A percentile compares a stretch with the other conserved stretches of the same genome.
Conservation (phyloP, 306 rosid genomes). For the Potentilla sterilis region DNA sequence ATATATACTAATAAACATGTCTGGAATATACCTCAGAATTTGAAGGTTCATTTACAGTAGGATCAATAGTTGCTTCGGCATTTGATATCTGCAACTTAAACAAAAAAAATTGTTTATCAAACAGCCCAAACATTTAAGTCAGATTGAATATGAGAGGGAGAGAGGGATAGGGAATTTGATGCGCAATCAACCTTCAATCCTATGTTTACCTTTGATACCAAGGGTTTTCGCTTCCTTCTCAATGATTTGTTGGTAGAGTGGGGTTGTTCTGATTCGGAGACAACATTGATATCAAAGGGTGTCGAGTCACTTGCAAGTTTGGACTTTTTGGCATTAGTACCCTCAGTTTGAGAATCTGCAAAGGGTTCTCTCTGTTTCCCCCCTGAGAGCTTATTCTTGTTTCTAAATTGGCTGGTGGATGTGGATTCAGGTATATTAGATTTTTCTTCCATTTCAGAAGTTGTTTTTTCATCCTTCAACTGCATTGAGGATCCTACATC, state of each 20-base stretch:
- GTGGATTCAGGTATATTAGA: conserved; percentile 55
- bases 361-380: conserved; percentile 35
- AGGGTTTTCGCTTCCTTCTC: conserved; percentile 63
- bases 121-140: conserved; percentile 2
- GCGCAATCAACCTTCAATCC: not conserved
- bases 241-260: conserved; percentile 34
- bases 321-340: conserved; percentile 47
- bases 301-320: conserved; percentile 55
- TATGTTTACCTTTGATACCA: conserved; percentile 43
- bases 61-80: conserved; percentile 35
- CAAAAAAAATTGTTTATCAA: conserved; percentile 14
- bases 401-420: conserved; percentile 57
- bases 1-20: not conserved
- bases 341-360: conserved; percentile 43
- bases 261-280: conserved; percentile 48
- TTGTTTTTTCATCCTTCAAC: conserved; percentile 58
- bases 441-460: conserved; percentile 50
- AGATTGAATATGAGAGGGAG: not conserved
- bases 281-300: conserved; percentile 28
- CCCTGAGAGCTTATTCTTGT: conserved; percentile 38
- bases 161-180: not conserved
- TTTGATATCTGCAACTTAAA: conserved; percentile 40
- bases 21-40: conserved; percentile 46
- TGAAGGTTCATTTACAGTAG: conserved; percentile 35
- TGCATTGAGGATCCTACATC: conserved; percentile 61